These are phyloP conservation scores for Skeletonema marinoi DNA, from an alignment of 108 stramenopile genomes.

Conservation along the genomic window DNA sequence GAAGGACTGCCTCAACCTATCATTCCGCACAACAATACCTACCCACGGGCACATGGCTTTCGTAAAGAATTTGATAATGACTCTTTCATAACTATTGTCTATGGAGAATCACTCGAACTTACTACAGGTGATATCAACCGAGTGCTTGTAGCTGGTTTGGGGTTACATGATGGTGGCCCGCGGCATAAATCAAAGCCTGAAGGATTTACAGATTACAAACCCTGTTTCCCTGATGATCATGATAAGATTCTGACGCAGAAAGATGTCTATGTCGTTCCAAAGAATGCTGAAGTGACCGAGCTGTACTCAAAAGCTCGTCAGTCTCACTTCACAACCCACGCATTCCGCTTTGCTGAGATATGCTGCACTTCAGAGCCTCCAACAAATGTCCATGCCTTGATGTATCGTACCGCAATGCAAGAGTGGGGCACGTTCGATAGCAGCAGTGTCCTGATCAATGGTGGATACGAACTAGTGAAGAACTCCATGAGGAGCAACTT, in stretches of 20 bases:
- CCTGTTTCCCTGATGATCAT: slow-evolving; percentile 39
- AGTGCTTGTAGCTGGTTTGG: slow-evolving; percentile 39
- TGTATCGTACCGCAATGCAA: slow-evolving; percentile 36
- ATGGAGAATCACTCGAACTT: slow-evolving; percentile 42
- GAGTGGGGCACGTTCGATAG: slow-evolving; percentile 48
- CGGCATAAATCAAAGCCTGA: slow-evolving; percentile 19
- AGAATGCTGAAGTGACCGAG: not conserved
- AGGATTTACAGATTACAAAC: not conserved
- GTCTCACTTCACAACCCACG: slow-evolving; percentile 44
- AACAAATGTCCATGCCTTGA: slow-evolving; percentile 11
- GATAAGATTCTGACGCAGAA: slow-evolving; percentile 33
- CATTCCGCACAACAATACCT: slow-evolving; percentile 15
- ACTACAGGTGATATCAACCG: slow-evolving; percentile 51
- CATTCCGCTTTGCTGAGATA: slow-evolving; percentile 44
- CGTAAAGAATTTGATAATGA: not conserved
- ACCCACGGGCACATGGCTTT: slow-evolving; percentile 40
- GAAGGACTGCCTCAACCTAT: slow-evolving; percentile 41
- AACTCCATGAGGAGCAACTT: slow-evolving; percentile 47
- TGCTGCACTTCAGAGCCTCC: slow-evolving; percentile 38
- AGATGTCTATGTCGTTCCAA: slow-evolving; percentile 31
- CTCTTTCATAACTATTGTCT: slow-evolving; percentile 27
- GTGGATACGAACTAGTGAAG: slow-evolving; percentile 39
- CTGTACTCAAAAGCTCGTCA: slow-evolving; percentile 24
- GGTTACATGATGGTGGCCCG: slow-evolving; percentile 35
- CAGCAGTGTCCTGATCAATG: slow-evolving; percentile 31